Evolutionary conservation across 176 grass and related monocot species (phyloP), one percentile per base, ranked within the genome.

Genomic region (Rhynchospora tenuis): DNA sequence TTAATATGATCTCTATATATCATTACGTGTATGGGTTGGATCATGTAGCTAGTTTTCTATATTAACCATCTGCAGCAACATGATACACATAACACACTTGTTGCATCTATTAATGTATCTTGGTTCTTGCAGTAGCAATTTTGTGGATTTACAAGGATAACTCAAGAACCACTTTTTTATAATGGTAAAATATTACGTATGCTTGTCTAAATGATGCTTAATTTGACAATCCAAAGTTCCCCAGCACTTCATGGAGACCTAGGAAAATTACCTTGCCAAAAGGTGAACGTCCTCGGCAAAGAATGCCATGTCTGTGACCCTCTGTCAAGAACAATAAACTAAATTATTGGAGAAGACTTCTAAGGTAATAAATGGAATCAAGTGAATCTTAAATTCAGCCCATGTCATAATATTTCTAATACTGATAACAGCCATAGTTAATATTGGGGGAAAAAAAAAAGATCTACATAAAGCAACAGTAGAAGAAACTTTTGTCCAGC

Each of bases 221-320:
- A 85, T 52, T n/a, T 44, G 54, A 81, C 26, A 72, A 76, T 55
- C 23, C 23, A 20, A 24, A 54, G 5, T 28, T 76, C 14, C 27
- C 27, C 27, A 55, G 7, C 47, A 52, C 47, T 3, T 12, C 45
- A 28, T 17, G 72, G 48, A 77, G 3, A 4, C 50, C 24, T 56
- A 54, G 48, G 48, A 77, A 61, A 80, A 81, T 56, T 89, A 98
- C 95, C 95, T 98, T 85, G 92, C 95, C 86, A 98, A 86, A 69
- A 87, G 84, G 84, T 98, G 95, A 50, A 98, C 95, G 54, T 98
- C 95, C 92, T 94, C 92, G 43, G 95, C 95, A 86, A 94, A 98
- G 86, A 98, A 98, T 83, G 89, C 89, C 95, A 98, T 98, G 87
- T 98, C 95, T 1, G 95, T 94, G 38, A 98, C 95, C 84, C 89